A percentile compares a stretch with the other conserved stretches of the same genome.
These are phyloP conservation scores for Thelephora ganbajun DNA, from an alignment of 768 basidiomycete species.

Conservation along the genomic window DNA sequence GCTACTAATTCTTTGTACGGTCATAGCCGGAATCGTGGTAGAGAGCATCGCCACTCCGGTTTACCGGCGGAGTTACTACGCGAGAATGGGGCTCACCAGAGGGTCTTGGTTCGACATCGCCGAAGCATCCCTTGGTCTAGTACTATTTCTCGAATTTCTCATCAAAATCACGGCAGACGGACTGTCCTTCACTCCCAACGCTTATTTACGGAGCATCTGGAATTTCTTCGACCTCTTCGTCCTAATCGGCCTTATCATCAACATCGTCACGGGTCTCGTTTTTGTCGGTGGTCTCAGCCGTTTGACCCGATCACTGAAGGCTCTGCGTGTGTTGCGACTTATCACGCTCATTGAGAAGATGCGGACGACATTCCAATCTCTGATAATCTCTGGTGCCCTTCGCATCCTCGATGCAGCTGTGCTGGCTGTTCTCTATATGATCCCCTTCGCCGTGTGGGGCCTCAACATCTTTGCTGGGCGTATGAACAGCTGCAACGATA, in stretches of 20 bases:
- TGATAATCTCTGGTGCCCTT: constrained; percentile 74
- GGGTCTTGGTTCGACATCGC: constrained; percentile 81
- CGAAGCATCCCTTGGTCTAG: constrained; percentile 56
- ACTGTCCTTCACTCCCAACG: constrained; percentile 80
- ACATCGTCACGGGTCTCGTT: constrained; percentile 55
- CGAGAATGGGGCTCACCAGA: constrained; percentile 40
- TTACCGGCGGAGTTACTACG: constrained; percentile 66
- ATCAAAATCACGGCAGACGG: constrained; percentile 93
- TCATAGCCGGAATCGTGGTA: constrained; percentile 70
- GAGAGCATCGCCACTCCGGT: constrained; percentile 74
- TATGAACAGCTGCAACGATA: constrained; percentile 79
- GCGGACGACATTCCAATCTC: constrained; percentile 72
- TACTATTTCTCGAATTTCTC: constrained; percentile 67
- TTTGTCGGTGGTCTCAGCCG: constrained; percentile 70
- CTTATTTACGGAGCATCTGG: constrained; percentile 86
- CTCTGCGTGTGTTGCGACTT: constrained; percentile 74
- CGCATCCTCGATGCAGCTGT: constrained; percentile 85
- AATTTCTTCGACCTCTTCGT: constrained; percentile 84
- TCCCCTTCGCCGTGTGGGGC: constrained; percentile 89
- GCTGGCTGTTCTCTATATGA: constrained; percentile 83
- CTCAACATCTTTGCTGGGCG: constrained; percentile 82
- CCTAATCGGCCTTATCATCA: constrained; percentile 63
- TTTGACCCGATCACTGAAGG: constrained; percentile 76
- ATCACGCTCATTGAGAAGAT: constrained; percentile 83
- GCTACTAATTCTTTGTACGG: constrained; percentile 53